A percentile compares a stretch with the other conserved stretches of the same genome.
phyloP scores from a whole-genome alignment of 2,329 filamentous ascomycete species.

The Eutypa lata region DNA sequence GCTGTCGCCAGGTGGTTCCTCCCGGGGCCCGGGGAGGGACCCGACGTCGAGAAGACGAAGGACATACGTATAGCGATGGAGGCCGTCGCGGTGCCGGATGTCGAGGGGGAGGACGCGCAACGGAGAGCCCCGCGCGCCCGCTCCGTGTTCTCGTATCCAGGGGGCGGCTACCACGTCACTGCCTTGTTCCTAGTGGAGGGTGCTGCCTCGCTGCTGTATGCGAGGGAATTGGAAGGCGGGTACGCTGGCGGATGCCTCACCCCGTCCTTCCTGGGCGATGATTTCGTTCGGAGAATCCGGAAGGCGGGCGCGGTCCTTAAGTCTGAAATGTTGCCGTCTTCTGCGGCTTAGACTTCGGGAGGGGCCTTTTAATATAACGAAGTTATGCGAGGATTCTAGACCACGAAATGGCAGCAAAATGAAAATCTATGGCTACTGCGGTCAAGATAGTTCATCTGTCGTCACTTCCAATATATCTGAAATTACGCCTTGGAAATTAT shows the following conservation, averaged over 20 bases:
- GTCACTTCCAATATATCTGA: too few species aligned
- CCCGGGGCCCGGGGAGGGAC: slow-evolving; percentile 14
- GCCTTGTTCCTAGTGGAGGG: slow-evolving; percentile 15
- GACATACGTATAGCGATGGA: slow-evolving; percentile 8
- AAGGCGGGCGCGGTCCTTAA: background rate
- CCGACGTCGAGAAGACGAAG: slow-evolving; percentile 12
- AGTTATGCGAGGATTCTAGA: too few species aligned
- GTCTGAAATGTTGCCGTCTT: background rate
- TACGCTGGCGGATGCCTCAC: slow-evolving; percentile 15
- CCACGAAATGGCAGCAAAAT: background rate
- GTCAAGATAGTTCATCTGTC: too few species aligned
- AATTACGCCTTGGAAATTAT: too few species aligned
- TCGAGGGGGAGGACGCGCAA: background rate
- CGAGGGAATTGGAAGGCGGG: slow-evolving; percentile 8
- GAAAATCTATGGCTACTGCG: too few species aligned
- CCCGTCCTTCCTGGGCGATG: slow-evolving; percentile 14
- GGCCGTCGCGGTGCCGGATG: slow-evolving; percentile 15
- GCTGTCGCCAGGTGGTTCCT: slow-evolving; percentile 6
- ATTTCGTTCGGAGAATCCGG: background rate
- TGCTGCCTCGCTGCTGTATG: slow-evolving; percentile 17
- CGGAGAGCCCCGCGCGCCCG: slow-evolving; percentile 6
- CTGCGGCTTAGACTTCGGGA: background rate
- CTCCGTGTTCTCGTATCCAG: slow-evolving; percentile 14
- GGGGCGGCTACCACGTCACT: slow-evolving; percentile 14
- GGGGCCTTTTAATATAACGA: background rate